These are phyloP conservation scores for Leccinum truebloodii DNA, from an alignment of 768 basidiomycete genomes.

Conservation along the genomic window DNA sequence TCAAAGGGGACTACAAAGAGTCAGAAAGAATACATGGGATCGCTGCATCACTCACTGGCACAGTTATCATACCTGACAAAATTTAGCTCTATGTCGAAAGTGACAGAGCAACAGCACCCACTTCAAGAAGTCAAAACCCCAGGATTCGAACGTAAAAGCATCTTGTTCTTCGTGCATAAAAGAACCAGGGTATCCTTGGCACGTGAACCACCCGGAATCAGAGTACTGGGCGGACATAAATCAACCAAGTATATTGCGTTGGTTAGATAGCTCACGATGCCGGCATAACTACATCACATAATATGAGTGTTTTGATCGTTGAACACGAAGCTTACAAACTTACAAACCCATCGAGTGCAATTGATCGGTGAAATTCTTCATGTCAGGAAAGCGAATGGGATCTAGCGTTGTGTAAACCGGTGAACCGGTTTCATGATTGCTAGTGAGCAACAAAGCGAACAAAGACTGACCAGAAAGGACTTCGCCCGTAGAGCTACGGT, in stretches of 20 bases:
- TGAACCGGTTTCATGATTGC: not conserved
- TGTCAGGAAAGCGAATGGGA: conserved; percentile 52
- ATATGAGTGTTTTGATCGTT: conserved; percentile 5
- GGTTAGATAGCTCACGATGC: conserved; percentile 46
- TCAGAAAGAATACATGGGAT: not conserved
- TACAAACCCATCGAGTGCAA: conserved; percentile 60
- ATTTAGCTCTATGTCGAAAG: conserved; percentile 1
- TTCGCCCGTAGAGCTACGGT: conserved; percentile 50
- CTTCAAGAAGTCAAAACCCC: conserved; percentile 70
- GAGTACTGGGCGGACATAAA: conserved; percentile 46
- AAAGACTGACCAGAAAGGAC: conserved; percentile 50
- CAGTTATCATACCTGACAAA: conserved; percentile 57
- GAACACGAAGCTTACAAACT: conserved; percentile 18
- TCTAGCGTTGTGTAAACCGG: conserved; percentile 34
- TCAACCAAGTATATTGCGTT: not conserved
- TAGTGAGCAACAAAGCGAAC: not conserved
- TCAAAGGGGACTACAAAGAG: conserved; percentile 52
- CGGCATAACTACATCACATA: conserved; percentile 46
- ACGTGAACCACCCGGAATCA: conserved; percentile 70
- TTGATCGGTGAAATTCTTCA: conserved; percentile 53
- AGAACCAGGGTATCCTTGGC: conserved; percentile 60
- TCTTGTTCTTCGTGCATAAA: conserved; percentile 63
- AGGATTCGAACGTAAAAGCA: conserved; percentile 54
- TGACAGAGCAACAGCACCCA: conserved; percentile 28
- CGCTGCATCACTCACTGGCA: conserved; percentile 38